phyloP scores from a whole-genome alignment of 2,329 filamentous ascomycete species.

The Neocatenulostroma microsporum region DNA sequence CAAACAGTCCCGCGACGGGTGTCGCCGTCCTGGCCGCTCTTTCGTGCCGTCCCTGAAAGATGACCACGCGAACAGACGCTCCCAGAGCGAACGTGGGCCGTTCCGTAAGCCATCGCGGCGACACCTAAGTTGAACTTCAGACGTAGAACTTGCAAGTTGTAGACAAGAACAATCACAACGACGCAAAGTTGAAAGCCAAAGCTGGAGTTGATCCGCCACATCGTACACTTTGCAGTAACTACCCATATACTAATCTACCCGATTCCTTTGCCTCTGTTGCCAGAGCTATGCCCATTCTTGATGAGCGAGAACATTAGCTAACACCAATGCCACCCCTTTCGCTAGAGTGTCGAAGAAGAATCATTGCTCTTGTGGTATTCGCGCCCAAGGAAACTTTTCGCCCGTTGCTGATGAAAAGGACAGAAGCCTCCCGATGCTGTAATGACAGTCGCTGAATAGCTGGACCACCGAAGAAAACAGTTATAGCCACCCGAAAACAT shows the following conservation, averaged over 20 bases:
- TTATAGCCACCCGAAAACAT: conserved; percentile 7
- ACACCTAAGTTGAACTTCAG: conserved; percentile 6
- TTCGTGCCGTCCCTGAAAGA: conserved; percentile 1
- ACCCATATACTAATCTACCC: conserved; percentile 5
- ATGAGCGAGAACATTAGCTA: conserved; percentile 3
- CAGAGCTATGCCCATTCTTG: conserved; percentile 1
- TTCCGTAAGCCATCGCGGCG: no score
- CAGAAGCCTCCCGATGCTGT: conserved; percentile 10
- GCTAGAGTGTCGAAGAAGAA: background rate
- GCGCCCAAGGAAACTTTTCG: conserved; percentile 3
- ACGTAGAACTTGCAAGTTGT: no score
- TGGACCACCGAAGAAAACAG: conserved; percentile 10
- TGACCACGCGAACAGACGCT: conserved; percentile 1
- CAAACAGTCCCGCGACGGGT: no score
- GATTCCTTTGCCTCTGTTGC: conserved; percentile 3
- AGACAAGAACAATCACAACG: no score
- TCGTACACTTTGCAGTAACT: conserved; percentile 1
- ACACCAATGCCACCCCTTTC: conserved; percentile 3
- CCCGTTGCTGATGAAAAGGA: conserved; percentile 4
- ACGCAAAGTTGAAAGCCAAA: no score
- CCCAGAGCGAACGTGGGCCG: no score
- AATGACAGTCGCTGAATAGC: conserved; percentile 11
- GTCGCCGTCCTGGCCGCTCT: background rate
- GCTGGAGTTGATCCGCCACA: background rate
- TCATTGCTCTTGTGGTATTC: background rate